Evolutionary conservation across 1,284 basidiomycete species (phyloP), one percentile per base, ranked within the genome.

Genomic region (Tylopilus sp.): DNA sequence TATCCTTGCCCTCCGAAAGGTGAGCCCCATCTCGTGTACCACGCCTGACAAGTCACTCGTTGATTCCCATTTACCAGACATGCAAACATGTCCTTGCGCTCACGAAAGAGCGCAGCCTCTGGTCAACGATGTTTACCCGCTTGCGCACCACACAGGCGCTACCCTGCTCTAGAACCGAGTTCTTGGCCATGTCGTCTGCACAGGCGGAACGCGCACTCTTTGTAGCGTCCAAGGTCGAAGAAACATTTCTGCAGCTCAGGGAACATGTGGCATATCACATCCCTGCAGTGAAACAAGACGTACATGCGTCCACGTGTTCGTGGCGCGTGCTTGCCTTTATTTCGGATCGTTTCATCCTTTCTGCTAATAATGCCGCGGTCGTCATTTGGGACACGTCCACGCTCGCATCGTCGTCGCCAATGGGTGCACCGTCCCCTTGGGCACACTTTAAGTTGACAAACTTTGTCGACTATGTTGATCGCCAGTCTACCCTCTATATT

Each of bases 281-380:
- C 24, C 37, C 37, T 17, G 43, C 36, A 10, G 22, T 48, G 8
- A 36, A 35, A 31, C 48, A 50, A 4, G 14, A 28, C 40, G 26
- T 42, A 50, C 25, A 15, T 36, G 3, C 46, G 8, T 26, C 53
- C 8, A 25, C 46, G 13, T 46, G 24, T 50, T 50, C 57, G 17
- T 50, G 41, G 60, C 49, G 43, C 35, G 41, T 52, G 26, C 50
- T 65, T 29, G 20, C 52, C 1, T 66, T 69, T n/a, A 39, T 66
- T 13, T 54, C 56, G 7, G 61, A 66, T 37, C 56, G 60, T 5
- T 62, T 69, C 37, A 29, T 68, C 4, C 55, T 69, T 24, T 62
- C 57, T 11, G 64, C 50, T 41, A 48, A 57, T 32, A 46, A 29
- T 2, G 42, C 32, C 13, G 22, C 43, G 3, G 43, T 56, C 26